Evolutionary conservation across 2,329 filamentous ascomycete genomes (phyloP).

Genomic region (Aspergillus pseudotamarii): DNA sequence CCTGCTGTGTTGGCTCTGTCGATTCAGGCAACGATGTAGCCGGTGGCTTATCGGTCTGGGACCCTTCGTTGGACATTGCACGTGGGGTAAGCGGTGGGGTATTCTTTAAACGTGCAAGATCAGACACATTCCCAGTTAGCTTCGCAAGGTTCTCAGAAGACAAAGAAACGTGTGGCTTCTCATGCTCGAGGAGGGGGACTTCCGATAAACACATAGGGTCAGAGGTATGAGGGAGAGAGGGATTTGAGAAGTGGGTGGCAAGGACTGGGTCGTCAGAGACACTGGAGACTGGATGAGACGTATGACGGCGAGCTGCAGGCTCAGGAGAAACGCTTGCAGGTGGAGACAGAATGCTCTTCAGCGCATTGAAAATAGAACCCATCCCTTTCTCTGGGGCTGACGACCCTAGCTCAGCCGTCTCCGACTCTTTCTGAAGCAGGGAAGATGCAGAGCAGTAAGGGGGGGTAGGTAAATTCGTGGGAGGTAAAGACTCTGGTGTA

Average conservation of each 20-base stretch:
- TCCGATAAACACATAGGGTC: constrained; percentile 48
- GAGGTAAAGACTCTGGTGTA: constrained; percentile 33
- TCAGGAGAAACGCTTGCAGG: constrained; percentile 35
- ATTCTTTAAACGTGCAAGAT: constrained; percentile 72
- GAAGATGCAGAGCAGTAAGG: constrained; percentile 48
- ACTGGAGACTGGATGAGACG: constrained; percentile 62
- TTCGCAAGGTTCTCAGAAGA: constrained; percentile 52
- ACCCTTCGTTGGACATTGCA: constrained; percentile 71
- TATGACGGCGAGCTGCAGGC: constrained; percentile 46
- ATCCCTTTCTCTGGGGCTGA: constrained; percentile 41
- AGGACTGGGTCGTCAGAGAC: constrained; percentile 67
- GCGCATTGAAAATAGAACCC: constrained; percentile 46
- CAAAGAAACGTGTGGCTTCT: constrained; percentile 44
- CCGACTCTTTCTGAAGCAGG: constrained; percentile 47
- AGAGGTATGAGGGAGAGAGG: constrained; percentile 57
- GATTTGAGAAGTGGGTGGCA: constrained; percentile 71
- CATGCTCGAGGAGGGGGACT: constrained; percentile 55
- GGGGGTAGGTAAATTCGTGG: constrained; percentile 46
- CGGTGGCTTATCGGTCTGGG: constrained; percentile 36
- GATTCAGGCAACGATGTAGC: constrained; percentile 26
- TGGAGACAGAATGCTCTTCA: constrained; percentile 49
- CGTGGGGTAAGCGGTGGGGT: constrained; percentile 88
- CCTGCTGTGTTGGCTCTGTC: constrained; percentile 20
- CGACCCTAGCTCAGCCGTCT: constrained; percentile 43
- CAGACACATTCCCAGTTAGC: constrained; percentile 81